A percentile compares a stretch with the other conserved stretches of the same genome.
These are phyloP conservation scores for Talaromyces nanjingensis DNA, from an alignment of 495 filamentous ascomycete genomes.

Conservation along the genomic window DNA sequence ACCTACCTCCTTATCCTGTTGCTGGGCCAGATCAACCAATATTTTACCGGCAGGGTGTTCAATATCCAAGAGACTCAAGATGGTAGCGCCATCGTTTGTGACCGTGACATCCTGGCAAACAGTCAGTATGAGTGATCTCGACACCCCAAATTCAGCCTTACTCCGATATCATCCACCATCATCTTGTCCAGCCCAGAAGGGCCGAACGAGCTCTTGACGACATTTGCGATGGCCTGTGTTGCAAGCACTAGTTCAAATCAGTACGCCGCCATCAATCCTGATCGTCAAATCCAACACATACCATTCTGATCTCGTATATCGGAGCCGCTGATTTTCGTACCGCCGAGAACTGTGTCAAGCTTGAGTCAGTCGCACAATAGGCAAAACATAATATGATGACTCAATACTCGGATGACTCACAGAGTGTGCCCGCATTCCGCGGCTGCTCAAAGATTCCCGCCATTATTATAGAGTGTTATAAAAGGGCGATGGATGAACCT, in stretches of 20 bases:
- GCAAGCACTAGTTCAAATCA: slow-evolving; percentile 61
- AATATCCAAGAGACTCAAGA: slow-evolving; percentile 88
- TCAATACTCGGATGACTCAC: slow-evolving; percentile 33
- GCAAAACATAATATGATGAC: background rate
- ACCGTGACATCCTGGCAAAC: slow-evolving; percentile 83
- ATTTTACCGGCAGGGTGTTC: slow-evolving; percentile 99
- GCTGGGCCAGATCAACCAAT: slow-evolving; percentile 91
- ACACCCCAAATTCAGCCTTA: slow-evolving; percentile 33
- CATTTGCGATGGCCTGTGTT: slow-evolving; percentile 95
- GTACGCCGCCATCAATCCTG: slow-evolving; percentile 13
- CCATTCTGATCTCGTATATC: slow-evolving; percentile 97
- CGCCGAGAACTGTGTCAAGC: slow-evolving; percentile 67
- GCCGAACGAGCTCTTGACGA: slow-evolving; percentile 97
- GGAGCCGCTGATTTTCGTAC: slow-evolving; percentile 87
- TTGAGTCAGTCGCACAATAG: slow-evolving; percentile 17
- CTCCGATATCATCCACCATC: slow-evolving; percentile 99
- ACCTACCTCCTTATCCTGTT: slow-evolving; percentile 90
- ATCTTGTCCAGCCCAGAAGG: slow-evolving; percentile 98
- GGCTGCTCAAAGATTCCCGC: slow-evolving; percentile 84
- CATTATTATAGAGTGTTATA: slow-evolving; percentile 46
- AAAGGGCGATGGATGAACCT: slow-evolving; percentile 6
- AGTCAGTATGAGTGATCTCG: slow-evolving; percentile 20
- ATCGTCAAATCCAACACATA: slow-evolving; percentile 27
- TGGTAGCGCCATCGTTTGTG: slow-evolving; percentile 97
- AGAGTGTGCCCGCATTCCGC: slow-evolving; percentile 79